Percentiles rank a stretch among this genome's conserved stretches.
phyloP scores from a whole-genome alignment of 176 grass and related monocot genomes.

The Cymbopogon citratus region DNA sequence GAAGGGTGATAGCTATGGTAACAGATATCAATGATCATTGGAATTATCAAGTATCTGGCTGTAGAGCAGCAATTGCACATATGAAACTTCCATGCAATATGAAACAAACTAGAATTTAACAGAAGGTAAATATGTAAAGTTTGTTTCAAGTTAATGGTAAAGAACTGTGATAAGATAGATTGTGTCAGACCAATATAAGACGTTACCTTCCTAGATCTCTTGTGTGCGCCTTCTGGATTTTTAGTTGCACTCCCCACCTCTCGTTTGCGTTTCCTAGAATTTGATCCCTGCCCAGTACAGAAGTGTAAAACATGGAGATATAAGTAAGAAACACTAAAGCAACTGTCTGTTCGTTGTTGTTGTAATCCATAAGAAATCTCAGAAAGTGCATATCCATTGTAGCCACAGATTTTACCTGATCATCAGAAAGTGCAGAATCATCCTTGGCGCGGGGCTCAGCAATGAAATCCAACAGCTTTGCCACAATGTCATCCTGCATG shows the following conservation, averaged over 20 bases:
- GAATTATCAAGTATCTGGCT: not conserved
- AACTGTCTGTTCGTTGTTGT: not conserved
- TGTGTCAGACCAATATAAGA: not conserved
- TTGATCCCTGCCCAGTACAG: constrained; percentile 36
- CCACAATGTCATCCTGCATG: constrained; percentile 74
- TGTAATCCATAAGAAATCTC: constrained; percentile 10
- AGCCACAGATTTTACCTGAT: constrained; percentile 29
- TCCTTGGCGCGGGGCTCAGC: constrained; percentile 47
- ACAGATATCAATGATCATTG: not conserved
- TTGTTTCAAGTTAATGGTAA: not conserved
- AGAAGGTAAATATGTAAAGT: constrained; percentile 16
- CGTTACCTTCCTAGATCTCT: constrained; percentile 64
- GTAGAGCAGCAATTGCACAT: not conserved
- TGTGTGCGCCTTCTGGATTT: constrained; percentile 28
- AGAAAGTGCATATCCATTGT: not conserved
- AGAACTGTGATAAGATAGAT: not conserved
- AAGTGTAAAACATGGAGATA: not conserved
- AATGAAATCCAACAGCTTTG: constrained; percentile 86
- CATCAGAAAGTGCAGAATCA: constrained; percentile 41
- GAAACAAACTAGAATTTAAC: not conserved
- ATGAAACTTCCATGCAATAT: not conserved
- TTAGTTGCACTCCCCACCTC: constrained; percentile 45
- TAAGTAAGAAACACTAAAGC: not conserved
- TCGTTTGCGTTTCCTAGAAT: constrained; percentile 73
- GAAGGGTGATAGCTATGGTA: not conserved